Base-by-base conservation (phyloP, 163 green algal genomes). In the Prototheca wickerhamii region DNA sequence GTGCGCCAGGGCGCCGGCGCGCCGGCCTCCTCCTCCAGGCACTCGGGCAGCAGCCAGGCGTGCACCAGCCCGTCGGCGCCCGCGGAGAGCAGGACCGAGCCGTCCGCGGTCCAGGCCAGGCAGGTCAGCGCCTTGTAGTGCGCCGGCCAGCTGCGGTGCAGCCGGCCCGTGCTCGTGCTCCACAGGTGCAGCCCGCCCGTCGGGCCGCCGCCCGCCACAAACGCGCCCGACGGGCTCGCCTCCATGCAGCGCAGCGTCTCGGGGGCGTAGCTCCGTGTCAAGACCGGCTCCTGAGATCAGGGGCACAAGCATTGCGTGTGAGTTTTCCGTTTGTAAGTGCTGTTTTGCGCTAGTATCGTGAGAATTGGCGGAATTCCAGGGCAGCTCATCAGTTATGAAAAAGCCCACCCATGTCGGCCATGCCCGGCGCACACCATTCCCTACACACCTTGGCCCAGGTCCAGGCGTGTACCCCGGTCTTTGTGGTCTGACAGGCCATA, bases 71-170 rank as follows among this genome's bases (percentile, higher is more conserved):
- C 78, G 70, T 89, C 82, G 59, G 85, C 81, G 3, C 76, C 84
- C 61, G 72, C 82, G 1, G 80, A 81, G 51, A 68, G 70, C n/a
- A 87, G 69, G 43, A 84, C 69, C 7, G 61, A 35, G 12, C 42
- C 53, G 31, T 53, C 26, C 34, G 54, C 73, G 21, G 61, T 67
- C 56, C 91, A 92, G 0, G 71, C 61, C 34, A 95, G 71, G 21
- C 61, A 64, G 2, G 78, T 86, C 10, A 90, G 76, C 6, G 74
- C 68, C 82, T 92, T 91, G 79, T 91, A 95, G 72, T 96, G 89
- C 2, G 81, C 82, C 6, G 82, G 71, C 88, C 87, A 95, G 26
- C 34, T 78, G 26, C 70, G 70, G 57, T 95, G 68, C 33, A 96
- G 76, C 3, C 76, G 70, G 2, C 89, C 89, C 0, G 74, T 82